Evolutionary conservation across 106 monocot genomes (phyloP).

Genomic region (Narthecium ossifragum): DNA sequence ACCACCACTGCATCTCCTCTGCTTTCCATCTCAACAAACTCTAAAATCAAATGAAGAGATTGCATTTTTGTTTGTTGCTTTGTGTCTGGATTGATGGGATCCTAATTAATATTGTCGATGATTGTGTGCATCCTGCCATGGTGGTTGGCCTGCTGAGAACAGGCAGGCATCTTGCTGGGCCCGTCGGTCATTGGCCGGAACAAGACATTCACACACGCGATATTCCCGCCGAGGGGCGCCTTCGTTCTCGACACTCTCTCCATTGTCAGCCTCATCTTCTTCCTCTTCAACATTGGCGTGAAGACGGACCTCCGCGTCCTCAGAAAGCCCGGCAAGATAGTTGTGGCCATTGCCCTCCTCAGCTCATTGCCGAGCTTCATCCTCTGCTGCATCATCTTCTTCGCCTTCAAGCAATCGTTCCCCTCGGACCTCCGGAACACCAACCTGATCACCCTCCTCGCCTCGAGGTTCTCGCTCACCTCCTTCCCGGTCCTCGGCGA

Average conservation of each 20-base stretch:
- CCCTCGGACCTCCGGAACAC: not conserved
- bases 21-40: not conserved
- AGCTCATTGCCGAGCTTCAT: conserved; percentile 17
- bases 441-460: conserved; percentile 16
- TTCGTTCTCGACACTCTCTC: conserved; percentile 25
- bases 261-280: conserved; percentile 17
- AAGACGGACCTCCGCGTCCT: conserved; percentile 42
- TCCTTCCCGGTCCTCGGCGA: conserved; percentile 36
- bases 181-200: conserved; percentile 24
- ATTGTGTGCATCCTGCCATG: not conserved
- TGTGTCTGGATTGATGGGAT: not conserved
- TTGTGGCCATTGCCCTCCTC: conserved; percentile 13
- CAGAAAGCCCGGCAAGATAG: conserved; percentile 19
- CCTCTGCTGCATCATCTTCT: not conserved
- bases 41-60: too few relatives aligned
- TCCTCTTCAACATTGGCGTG: conserved; percentile 40
- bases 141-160: not conserved
- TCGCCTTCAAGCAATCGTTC: not conserved
- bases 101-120: too few relatives aligned
- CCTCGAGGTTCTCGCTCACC: conserved; percentile 26
- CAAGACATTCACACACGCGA: not conserved
- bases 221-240: conserved; percentile 21
- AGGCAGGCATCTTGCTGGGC: conserved; percentile 38
- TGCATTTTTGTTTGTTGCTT: too few relatives aligned
- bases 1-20: too few relatives aligned